Evolutionary conservation across 2,329 filamentous ascomycete species (phyloP), one percentile per base, ranked within the genome.

Genomic region (Penicillium sp.): DNA sequence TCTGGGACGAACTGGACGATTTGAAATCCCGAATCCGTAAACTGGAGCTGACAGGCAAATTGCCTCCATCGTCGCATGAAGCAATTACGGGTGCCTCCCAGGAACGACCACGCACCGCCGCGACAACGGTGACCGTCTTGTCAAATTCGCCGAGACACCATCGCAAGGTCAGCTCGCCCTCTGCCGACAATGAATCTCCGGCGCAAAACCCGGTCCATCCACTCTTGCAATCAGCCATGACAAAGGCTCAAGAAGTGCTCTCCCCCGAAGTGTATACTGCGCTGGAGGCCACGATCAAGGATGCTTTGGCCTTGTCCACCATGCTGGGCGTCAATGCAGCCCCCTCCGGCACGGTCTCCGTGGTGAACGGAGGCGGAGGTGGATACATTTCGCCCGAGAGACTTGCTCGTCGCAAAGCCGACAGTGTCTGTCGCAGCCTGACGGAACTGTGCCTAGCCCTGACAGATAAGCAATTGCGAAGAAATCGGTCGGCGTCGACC

Each of bases 1-100:
- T 98, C 3, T 98, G 93, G 93, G 93, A 97, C 65, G 93, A 98
- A 68, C 73, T 98, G 27, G 93, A 97, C 59, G 93, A 97, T 55
- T 73, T 98, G 40, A 97, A 97, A 67, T 93, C 88, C 36, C 83
- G 93, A 28, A 95, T 98, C 59, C 84, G 88, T 58, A 87, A 89
- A 51, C 79, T 98, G 8, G 93, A 97, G 67, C 71, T 94, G 57
- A 94, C 88, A 2, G 90, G 90, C 49, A 95, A 94, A 68, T 73
- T 93, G 32, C 90, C 90, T 0, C 74, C 88, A 0, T 90, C 87
- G 2, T 91, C 90, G 3, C 86, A 84, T 33, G 88, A 88, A 2
- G 86, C 88, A 2, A 85, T 90, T 63, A 85, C 85, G 4, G 80
- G 83, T 54, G 78, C 81, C 8, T 84, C 84, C 0, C 84, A 85